These are phyloP conservation scores for Trichoderma gracile DNA, from an alignment of 2,329 filamentous ascomycete species.

Conservation along the genomic window DNA sequence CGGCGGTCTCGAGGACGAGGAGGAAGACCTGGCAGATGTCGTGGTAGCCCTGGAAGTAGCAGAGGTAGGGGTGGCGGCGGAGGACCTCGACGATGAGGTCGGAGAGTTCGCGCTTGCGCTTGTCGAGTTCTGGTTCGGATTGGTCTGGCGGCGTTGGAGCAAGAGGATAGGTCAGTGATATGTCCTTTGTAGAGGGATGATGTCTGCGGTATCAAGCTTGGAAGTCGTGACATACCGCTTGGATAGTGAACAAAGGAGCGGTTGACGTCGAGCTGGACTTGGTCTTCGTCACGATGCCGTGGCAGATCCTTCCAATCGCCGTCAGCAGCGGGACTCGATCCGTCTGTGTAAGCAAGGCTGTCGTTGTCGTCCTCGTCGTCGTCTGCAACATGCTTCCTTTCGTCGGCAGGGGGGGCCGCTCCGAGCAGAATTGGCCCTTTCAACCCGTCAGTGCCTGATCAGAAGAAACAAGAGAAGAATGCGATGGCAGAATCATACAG, in stretches of 20 bases:
- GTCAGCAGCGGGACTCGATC: slow-evolving; percentile 24
- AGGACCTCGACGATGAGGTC: slow-evolving; percentile 79
- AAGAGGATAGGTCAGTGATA: background rate
- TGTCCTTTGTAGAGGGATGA: background rate
- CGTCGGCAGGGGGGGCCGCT: slow-evolving; percentile 22
- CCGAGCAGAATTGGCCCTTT: slow-evolving; percentile 65
- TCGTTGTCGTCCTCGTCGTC: too few species aligned
- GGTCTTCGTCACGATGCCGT: slow-evolving; percentile 82
- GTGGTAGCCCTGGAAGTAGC: slow-evolving; percentile 98
- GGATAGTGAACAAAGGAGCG: slow-evolving; percentile 98
- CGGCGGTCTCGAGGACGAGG: slow-evolving; percentile 70
- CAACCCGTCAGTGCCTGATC: slow-evolving; percentile 15
- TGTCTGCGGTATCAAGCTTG: too few species aligned
- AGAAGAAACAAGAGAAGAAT: background rate
- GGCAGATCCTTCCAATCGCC: slow-evolving; percentile 63
- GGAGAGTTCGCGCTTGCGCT: slow-evolving; percentile 74
- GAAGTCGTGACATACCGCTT: slow-evolving; percentile 53
- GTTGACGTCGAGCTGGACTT: slow-evolving; percentile 89
- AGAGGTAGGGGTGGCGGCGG: slow-evolving; percentile 77
- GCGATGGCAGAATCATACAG: slow-evolving; percentile 59
- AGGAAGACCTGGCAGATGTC: slow-evolving; percentile 97
- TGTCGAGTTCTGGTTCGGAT: slow-evolving; percentile 66
- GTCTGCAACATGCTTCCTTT: background rate
- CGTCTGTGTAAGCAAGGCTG: background rate
- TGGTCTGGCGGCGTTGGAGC: slow-evolving; percentile 51